Percentiles rank a stretch among this genome's conserved stretches.
These are phyloP conservation scores for Annulohypoxylon stygium DNA, from an alignment of 495 filamentous ascomycete species.

Conservation along the genomic window DNA sequence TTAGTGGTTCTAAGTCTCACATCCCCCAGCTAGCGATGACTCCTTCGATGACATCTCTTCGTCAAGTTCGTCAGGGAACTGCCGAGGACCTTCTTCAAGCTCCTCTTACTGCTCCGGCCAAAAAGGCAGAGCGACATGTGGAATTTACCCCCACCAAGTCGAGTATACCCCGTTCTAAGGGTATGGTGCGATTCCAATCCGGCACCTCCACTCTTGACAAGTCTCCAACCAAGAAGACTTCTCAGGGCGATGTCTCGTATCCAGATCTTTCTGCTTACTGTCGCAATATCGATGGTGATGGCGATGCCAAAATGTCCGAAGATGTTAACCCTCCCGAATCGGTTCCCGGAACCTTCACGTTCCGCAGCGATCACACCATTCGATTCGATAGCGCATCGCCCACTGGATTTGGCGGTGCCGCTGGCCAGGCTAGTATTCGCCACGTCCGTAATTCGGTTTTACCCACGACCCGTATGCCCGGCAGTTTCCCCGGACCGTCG, in stretches of 20 bases:
- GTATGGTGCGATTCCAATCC: constrained; percentile 47
- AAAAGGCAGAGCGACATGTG: constrained; percentile 59
- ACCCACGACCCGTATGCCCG: constrained; percentile 60
- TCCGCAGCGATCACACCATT: constrained; percentile 70
- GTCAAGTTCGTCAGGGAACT: constrained; percentile 39
- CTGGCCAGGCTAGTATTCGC: constrained; percentile 68
- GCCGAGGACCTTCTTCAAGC: constrained; percentile 60
- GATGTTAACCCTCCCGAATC: constrained; percentile 47
- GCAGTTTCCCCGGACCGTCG: constrained; percentile 57
- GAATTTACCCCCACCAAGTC: constrained; percentile 66
- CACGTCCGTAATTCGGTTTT: constrained; percentile 67
- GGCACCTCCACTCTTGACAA: constrained; percentile 31
- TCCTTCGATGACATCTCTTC: constrained; percentile 59
- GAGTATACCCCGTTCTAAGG: constrained; percentile 57
- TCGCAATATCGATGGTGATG: constrained; percentile 47
- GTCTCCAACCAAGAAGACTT: constrained; percentile 11
- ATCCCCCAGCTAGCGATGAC: constrained; percentile 54
- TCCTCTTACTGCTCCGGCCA: constrained; percentile 63
- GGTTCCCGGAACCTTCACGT: constrained; percentile 69
- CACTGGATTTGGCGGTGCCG: constrained; percentile 61
- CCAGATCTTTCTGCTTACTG: constrained; percentile 60
- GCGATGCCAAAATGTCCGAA: constrained; percentile 43
- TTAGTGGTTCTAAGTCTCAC: constrained; percentile 55
- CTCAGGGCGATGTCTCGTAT: constrained; percentile 55
- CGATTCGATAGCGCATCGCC: constrained; percentile 60